Conservation (phyloP, 768 basidiomycete species). For the Chalciporus chontae region DNA sequence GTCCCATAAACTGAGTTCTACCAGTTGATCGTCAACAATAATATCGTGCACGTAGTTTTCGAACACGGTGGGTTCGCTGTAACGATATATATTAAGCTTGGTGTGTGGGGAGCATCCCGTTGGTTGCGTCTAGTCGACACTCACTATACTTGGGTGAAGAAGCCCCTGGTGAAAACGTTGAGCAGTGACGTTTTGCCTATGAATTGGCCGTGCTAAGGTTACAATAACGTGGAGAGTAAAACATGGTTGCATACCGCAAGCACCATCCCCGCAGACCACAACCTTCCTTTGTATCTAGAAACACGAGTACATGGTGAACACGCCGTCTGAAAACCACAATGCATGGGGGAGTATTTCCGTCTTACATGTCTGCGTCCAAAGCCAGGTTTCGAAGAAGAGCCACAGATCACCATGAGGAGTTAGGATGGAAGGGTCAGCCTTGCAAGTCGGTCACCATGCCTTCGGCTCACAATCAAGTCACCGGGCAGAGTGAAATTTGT, state of each 20-base stretch:
- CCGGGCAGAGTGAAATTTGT: slow-evolving; percentile 10
- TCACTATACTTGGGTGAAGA: slow-evolving; percentile 93
- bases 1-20: slow-evolving; percentile 96
- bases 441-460: not conserved
- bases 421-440: slow-evolving; percentile 1
- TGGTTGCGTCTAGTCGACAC: slow-evolving; percentile 25
- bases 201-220: slow-evolving; percentile 12
- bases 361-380: slow-evolving; percentile 45
- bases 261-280: slow-evolving; percentile 96
- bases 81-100: not conserved
- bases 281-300: slow-evolving; percentile 55
- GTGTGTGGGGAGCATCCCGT: not conserved
- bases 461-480: not conserved
- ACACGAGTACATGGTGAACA: slow-evolving; percentile 15
- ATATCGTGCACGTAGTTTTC: slow-evolving; percentile 96
- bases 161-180: slow-evolving; percentile 87
- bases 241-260: slow-evolving; percentile 58
- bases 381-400: slow-evolving; percentile 48
- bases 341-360: not conserved
- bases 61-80: slow-evolving; percentile 90
- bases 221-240: slow-evolving; percentile 3
- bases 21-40: slow-evolving; percentile 77
- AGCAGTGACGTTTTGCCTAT: slow-evolving; percentile 79
- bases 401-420: slow-evolving; percentile 52
- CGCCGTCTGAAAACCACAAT: slow-evolving; percentile 7